phyloP scores from a whole-genome alignment of 2,329 filamentous ascomycete species.

The Fusarium haematococcum region DNA sequence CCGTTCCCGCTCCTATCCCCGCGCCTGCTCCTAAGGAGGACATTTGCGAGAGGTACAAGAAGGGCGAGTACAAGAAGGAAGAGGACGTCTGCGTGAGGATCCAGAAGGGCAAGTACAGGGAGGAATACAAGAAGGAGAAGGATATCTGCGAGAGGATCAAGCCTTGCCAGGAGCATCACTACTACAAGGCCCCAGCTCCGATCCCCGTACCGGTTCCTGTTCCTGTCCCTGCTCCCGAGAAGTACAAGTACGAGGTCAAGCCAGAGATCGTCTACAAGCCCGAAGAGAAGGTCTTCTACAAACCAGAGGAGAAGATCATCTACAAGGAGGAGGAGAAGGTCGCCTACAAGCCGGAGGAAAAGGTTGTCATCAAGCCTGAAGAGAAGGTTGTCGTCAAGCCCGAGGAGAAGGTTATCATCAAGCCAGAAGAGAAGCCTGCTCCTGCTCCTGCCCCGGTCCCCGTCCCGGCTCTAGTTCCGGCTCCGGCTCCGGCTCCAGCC shows the following conservation, averaged over 20 bases:
- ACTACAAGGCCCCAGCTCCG: not conserved
- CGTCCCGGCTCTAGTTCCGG: not conserved
- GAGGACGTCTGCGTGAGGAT: not conserved
- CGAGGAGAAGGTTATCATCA: not conserved
- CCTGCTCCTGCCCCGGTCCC: not conserved
- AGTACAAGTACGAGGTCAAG: not conserved
- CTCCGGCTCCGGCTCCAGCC: not conserved
- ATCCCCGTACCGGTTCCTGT: constrained; percentile 5
- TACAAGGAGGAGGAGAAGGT: not conserved
- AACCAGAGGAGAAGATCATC: not conserved
- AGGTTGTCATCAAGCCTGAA: not conserved
- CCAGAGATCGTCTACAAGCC: not conserved
- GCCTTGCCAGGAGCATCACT: not conserved
- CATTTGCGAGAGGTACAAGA: not conserved
- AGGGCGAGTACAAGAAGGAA: not conserved
- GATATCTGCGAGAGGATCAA: not conserved
- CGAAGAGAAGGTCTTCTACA: not conserved
- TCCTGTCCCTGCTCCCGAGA: constrained; percentile 5
- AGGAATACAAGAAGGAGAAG: not conserved
- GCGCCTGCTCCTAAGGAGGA: not conserved
- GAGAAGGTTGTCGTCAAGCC: not conserved
- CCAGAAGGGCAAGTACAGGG: not conserved
- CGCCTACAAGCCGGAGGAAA: not conserved
- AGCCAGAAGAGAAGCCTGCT: not conserved
- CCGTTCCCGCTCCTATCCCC: not conserved